Evolutionary conservation across 192 early-diverging fungal genomes (phyloP).

Genomic region (Pilobolus umbonatus): DNA sequence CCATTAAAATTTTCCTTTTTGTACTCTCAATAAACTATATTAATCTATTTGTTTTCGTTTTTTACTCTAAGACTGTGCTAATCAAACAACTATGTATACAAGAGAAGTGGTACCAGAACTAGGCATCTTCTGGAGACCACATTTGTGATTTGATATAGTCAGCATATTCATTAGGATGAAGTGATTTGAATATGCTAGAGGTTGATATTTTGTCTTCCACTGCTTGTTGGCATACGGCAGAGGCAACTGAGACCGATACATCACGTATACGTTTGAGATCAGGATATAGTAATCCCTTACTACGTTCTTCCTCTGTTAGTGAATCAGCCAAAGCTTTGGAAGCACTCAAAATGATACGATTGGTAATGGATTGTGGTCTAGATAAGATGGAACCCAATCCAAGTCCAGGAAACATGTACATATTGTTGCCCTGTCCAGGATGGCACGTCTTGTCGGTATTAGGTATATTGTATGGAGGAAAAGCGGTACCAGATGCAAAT

Average conservation of each 20-base stretch:
- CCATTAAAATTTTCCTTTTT: no score
- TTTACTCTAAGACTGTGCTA: no score
- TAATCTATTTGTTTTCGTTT: no score
- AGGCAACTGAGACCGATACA: conserved; percentile 73
- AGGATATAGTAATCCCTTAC: conserved; percentile 76
- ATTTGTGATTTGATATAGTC: conserved; percentile 22
- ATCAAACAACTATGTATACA: no score
- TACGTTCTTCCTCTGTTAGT: conserved; percentile 64
- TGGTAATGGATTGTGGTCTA: conserved; percentile 63
- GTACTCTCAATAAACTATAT: no score
- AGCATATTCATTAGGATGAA: conserved; percentile 3
- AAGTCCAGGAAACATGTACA: conserved; percentile 66
- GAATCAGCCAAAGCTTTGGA: conserved; percentile 75
- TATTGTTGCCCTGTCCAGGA: conserved; percentile 89
- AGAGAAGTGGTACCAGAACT: no score
- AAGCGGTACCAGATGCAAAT: conserved; percentile 95
- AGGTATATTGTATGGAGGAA: conserved; percentile 74
- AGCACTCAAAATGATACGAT: conserved; percentile 76
- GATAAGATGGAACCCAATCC: conserved; percentile 83
- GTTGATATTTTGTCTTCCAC: conserved; percentile 26
- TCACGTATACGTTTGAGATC: conserved; percentile 83
- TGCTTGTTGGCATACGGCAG: conserved; percentile 63
- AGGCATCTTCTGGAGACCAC: conserved; percentile 23
- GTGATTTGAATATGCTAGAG: not conserved
- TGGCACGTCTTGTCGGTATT: conserved; percentile 46